These are phyloP conservation scores for Raphanus hybrid DNA, from an alignment of 441 rosid genomes.

Conservation along the genomic window DNA sequence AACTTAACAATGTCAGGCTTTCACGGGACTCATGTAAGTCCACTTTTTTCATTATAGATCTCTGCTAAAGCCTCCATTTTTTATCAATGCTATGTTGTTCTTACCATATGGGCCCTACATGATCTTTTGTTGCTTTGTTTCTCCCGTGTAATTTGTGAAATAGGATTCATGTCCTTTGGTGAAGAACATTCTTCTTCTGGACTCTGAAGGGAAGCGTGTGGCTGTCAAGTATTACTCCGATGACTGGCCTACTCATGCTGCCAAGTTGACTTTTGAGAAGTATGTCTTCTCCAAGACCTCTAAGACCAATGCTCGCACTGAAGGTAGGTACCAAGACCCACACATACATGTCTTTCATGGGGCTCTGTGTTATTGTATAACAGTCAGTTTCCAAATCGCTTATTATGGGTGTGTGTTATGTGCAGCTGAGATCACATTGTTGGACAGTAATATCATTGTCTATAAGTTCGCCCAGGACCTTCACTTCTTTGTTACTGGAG, in stretches of 20 bases:
- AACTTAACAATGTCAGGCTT: no score
- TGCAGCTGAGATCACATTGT: conserved; percentile 87
- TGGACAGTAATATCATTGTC: conserved; percentile 68
- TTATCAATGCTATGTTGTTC: background rate
- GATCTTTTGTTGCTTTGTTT: no score
- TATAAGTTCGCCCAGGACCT: conserved; percentile 60
- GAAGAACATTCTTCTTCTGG: conserved; percentile 57
- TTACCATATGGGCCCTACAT: background rate
- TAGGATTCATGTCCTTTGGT: conserved; percentile 80
- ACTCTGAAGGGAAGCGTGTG: no score
- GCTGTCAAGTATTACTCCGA: conserved; percentile 78
- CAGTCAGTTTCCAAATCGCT: no score
- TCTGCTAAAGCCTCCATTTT: no score
- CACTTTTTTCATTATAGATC: no score
- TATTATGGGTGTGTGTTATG: background rate
- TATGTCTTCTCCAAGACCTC: conserved; percentile 68
- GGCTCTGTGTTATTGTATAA: no score
- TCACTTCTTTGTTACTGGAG: no score
- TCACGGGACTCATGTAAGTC: no score
- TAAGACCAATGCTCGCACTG: conserved; percentile 87
- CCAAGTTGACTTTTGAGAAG: conserved; percentile 77
- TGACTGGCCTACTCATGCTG: conserved; percentile 80
- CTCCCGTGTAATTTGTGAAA: no score
- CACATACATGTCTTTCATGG: no score
- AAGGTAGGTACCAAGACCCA: conserved; percentile 12